Evolutionary conservation across 2,329 filamentous ascomycete species (phyloP), one percentile per base, ranked within the genome.

Genomic region (Colletotrichum sp.): DNA sequence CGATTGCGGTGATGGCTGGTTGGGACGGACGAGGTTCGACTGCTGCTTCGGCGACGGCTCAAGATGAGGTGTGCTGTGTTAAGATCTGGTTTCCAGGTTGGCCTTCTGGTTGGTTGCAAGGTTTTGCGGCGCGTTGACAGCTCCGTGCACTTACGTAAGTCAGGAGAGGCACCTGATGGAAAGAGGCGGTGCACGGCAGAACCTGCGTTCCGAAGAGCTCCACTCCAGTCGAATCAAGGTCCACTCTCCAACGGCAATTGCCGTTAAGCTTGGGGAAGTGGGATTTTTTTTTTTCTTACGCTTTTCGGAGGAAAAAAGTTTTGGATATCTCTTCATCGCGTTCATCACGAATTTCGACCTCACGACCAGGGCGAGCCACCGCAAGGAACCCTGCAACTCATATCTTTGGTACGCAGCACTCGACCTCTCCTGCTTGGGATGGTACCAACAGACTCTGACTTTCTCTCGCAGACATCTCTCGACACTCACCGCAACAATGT

Each of bases 381-480:
- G 89, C 89, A 91, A 90, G 89, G 89, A 91, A 90, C 89, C 89
- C 89, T 90, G 89, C 78, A 64, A 60, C 64, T 28, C 76, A 32
- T 72, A 72, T 36, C 9, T 52, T 44, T 59, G 60, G 71, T 75
- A 71, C 8, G 71, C 26, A 9, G 3, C 13, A 62, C 36, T 49
- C 52, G 4, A 32, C 26, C 4, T 39, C 28, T n/a, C 21, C 15
- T 16, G 28, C 12, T 15, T 28, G 15, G 8, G 2, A 28, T 18
- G 16, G 30, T 4, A 28, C 5, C 60, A n/a, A 7, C 26, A 30
- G 52, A 6, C 34, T 13, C 71, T 75, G 28, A 76, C n/a, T n/a
- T 21, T 30, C 5, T 32, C 16, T 30, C 15, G 5, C 52, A 76
- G 72, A 59, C 67, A 75, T 71, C 52, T 60, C 36, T 49, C 75